Evolutionary conservation across 2,329 filamentous ascomycete genomes (phyloP).

Genomic region (Cladosporium sp.): DNA sequence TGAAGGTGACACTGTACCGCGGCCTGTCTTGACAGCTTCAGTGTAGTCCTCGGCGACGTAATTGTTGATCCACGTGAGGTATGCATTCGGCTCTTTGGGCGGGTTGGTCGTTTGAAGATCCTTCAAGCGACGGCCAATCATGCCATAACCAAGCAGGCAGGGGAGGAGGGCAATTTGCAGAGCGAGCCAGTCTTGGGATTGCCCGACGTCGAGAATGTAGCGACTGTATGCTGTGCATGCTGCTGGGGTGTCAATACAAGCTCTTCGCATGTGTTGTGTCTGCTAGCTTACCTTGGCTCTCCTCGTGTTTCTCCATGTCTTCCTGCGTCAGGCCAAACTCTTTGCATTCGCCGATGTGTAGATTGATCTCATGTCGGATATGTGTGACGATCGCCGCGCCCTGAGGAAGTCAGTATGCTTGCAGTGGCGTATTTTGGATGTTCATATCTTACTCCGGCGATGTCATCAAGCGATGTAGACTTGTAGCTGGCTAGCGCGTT

Average conservation of each 20-base stretch:
- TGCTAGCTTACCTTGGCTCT: constrained; percentile 61
- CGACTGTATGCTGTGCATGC: constrained; percentile 76
- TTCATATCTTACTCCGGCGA: constrained; percentile 55
- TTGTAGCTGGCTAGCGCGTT: constrained; percentile 86
- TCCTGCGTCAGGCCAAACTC: constrained; percentile 71
- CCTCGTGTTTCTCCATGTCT: constrained; percentile 69
- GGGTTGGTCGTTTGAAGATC: constrained; percentile 52
- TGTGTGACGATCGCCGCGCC: constrained; percentile 69
- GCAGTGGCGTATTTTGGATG: background rate
- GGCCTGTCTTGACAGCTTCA: constrained; percentile 66
- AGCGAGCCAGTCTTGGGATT: constrained; percentile 82
- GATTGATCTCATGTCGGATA: constrained; percentile 71
- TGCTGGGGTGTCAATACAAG: constrained; percentile 19
- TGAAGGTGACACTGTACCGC: constrained; percentile 37
- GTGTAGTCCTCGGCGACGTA: constrained; percentile 79
- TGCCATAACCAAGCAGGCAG: constrained; percentile 84
- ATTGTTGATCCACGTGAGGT: constrained; percentile 89
- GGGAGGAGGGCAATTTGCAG: constrained; percentile 81
- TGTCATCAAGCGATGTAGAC: constrained; percentile 66
- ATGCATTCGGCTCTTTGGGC: constrained; percentile 42
- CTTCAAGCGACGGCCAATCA: constrained; percentile 67
- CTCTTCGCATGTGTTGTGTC: background rate
- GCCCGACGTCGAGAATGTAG: constrained; percentile 84
- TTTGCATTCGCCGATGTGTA: constrained; percentile 80
- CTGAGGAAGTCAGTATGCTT: constrained; percentile 32